Base-by-base conservation (phyloP, 140 eudicot species). In the Cichorium intybus region DNA sequence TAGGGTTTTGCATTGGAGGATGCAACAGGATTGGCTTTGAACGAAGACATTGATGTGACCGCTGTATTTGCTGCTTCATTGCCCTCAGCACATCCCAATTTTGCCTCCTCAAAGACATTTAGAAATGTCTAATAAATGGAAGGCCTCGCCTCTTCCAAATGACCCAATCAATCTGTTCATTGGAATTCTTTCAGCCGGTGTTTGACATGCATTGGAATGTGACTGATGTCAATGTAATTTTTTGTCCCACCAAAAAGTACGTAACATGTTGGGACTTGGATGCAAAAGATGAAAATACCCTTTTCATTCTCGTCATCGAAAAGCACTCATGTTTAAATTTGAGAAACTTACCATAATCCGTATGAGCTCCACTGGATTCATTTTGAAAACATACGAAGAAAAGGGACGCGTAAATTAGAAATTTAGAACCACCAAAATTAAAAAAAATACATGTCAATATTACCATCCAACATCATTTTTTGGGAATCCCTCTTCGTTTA, bases 131-230 rank as follows among this genome's bases (percentile, higher is more conserved):
- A 7, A 64, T 15, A 75, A 73, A 68, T 92, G 96, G 96, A 63
- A 70, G 78, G 95, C 96, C 29, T 89, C 95, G 3, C 74, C 85
- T 61, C 89, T 92, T 62, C 87, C 95, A 4, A 78, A 73, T 29
- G 92, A 84, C 24, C 86, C 96, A 7, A 66, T 79, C 10, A 86
- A 88, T 56, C 77, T 88, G 71, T 92, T 92, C 27, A 65, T 88
- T 27, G 98, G 98, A 61, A 78, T 92, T 61, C 95, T 92, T 64
- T 91, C 96, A 63, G 96, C 97, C 1, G 97, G 96, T n/a, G n/a
- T n/a, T n/a, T n/a, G n/a, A n/a, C n/a, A n/a, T n/a, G n/a, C n/a
- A n/a, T n/a, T n/a, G n/a, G n/a, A n/a, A n/a, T n/a, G n/a, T n/a
- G n/a, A n/a, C n/a, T n/a, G n/a, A n/a, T n/a, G n/a, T n/a, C n/a